Base-by-base conservation (phyloP, 2,329 filamentous ascomycete species). In the Parafenestella ontariensis region DNA sequence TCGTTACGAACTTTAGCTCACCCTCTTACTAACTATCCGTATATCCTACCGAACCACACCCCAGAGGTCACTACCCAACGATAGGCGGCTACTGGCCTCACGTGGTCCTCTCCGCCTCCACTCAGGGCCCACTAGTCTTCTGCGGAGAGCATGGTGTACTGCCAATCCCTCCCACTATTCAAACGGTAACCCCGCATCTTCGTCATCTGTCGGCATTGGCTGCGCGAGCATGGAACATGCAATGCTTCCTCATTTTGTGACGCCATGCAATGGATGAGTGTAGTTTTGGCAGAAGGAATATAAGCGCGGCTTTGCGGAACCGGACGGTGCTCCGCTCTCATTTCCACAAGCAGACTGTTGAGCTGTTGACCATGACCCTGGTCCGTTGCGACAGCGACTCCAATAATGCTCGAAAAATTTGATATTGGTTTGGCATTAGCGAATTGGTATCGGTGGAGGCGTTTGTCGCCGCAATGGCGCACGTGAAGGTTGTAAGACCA, bases 301-400 rank as follows among this genome's bases (percentile, higher is more conserved):
- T 40, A 34, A 18, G 36, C 18, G 34, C 20, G 5, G 31, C 51
- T 43, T 44, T 53, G 54, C 48, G 45, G 39, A 31, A 49, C 51
- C 54, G 63, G 63, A 31, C 44, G 31, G 46, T 58, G 58, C 58
- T 63, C 65, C 59, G 62, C 56, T 53, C 56, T 64, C 56, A 65
- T 66, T 58, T 59, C 59, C 58, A 56, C 58, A 52, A 51, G 45
- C 52, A 55, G 52, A 53, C 55, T 68, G 65, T 68, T 68, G 65
- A 68, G 60, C 54, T 66, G 63, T 65, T 66, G 63, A 58, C 54
- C 55, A 54, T 47, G 56, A 57, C 52, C 58, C 42, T 54, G 15
- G 59, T 51, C 58, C 50, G 52, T 55, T 53, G 56, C 61, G 52
- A 54, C 52, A 54, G 42, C 26, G 57, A 44, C 51, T 23, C 56